A percentile compares a stretch with the other conserved stretches of the same genome.
These are phyloP conservation scores for Penicillium nordicum DNA, from an alignment of 2,329 filamentous ascomycete species.

Conservation along the genomic window DNA sequence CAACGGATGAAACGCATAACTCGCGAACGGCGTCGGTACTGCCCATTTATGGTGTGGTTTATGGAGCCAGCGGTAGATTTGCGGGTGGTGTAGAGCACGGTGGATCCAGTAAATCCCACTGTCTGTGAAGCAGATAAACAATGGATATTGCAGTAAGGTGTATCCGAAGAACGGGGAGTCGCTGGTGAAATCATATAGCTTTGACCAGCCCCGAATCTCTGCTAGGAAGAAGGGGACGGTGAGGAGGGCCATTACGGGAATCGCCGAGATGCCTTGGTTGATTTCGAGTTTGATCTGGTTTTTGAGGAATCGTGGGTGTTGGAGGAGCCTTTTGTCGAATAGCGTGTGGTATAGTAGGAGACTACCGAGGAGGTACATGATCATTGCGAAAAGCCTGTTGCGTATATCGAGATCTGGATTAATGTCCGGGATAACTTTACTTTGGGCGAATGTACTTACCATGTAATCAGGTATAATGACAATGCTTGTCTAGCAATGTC, in stretches of 20 bases:
- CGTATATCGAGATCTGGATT: not conserved
- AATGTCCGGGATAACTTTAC: not conserved
- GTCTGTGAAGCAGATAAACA: slow-evolving; percentile 86
- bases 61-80: slow-evolving; percentile 80
- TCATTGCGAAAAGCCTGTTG: slow-evolving; percentile 72
- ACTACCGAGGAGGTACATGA: slow-evolving; percentile 80
- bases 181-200: slow-evolving; percentile 73
- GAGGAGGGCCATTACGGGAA: slow-evolving; percentile 77
- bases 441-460: slow-evolving; percentile 12
- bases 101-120: slow-evolving; percentile 89
- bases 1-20: slow-evolving; percentile 88
- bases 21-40: slow-evolving; percentile 90
- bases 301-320: slow-evolving; percentile 89
- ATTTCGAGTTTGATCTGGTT: slow-evolving; percentile 88
- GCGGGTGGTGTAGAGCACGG: slow-evolving; percentile 73
- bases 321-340: slow-evolving; percentile 82
- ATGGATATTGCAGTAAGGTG: slow-evolving; percentile 74
- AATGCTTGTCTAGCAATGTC: slow-evolving; percentile 28
- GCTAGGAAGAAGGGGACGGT: slow-evolving; percentile 76
- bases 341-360: slow-evolving; percentile 79
- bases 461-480: slow-evolving; percentile 30
- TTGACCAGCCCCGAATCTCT: slow-evolving; percentile 79
- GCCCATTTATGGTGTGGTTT: slow-evolving; percentile 99
- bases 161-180: slow-evolving; percentile 75
- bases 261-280: slow-evolving; percentile 65